Conservation (phyloP, 768 basidiomycete genomes). For the Lentinula aciculospora region DNA sequence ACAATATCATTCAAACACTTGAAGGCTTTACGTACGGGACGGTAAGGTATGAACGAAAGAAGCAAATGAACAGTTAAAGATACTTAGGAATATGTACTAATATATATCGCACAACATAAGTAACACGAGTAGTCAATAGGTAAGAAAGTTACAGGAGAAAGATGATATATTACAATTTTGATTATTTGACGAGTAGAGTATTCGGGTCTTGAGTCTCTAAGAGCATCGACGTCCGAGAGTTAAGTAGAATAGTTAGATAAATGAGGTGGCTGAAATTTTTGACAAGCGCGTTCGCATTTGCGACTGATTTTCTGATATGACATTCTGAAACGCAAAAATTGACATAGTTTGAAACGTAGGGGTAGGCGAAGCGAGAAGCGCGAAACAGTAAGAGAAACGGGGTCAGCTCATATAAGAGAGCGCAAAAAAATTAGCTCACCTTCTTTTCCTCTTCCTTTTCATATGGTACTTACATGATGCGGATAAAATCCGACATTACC, state of each 20-base stretch:
- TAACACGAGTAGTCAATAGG: not conserved
- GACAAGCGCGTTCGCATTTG: not conserved
- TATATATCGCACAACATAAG: not conserved
- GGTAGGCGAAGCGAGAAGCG: not conserved
- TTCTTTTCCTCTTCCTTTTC: not conserved
- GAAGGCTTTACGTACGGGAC: not conserved
- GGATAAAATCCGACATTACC: not conserved
- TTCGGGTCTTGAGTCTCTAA: not conserved
- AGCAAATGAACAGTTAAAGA: not conserved
- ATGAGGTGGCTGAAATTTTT: not conserved
- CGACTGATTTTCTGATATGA: not conserved
- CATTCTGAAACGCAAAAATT: not conserved
- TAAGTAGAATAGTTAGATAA: not conserved
- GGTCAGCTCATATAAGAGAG: not conserved
- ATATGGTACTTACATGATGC: constrained; percentile 13
- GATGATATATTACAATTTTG: not conserved
- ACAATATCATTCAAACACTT: not conserved
- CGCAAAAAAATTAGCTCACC: not conserved
- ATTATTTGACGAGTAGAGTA: not conserved
- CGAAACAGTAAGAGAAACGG: not conserved
- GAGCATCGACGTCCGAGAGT: not conserved
- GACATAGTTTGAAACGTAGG: not conserved
- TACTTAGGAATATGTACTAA: not conserved
- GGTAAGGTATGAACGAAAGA: not conserved
- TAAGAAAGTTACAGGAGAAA: not conserved